Conservation (phyloP, 2,329 filamentous ascomycete species). For the Xenoacremonium recifei region DNA sequence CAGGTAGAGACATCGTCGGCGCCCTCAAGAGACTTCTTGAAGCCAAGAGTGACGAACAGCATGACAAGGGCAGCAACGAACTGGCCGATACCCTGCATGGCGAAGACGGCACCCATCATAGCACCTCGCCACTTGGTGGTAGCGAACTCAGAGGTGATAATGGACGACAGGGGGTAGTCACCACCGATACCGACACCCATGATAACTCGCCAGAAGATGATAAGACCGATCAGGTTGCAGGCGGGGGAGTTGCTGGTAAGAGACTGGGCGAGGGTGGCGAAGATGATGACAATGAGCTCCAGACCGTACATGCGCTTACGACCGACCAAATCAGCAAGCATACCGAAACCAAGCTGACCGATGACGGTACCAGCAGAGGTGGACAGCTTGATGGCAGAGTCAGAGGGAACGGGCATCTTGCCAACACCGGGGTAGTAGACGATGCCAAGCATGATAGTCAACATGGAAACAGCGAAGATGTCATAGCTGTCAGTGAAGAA, state of each 20-base stretch:
- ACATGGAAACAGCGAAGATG: slow-evolving; percentile 74
- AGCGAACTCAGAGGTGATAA: slow-evolving; percentile 82
- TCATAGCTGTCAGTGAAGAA: slow-evolving; percentile 84
- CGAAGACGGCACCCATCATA: slow-evolving; percentile 85
- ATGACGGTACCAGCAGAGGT: slow-evolving; percentile 82
- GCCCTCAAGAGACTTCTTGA: slow-evolving; percentile 60
- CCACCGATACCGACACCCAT: slow-evolving; percentile 52
- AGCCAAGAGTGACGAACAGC: slow-evolving; percentile 70
- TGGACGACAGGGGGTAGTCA: slow-evolving; percentile 78
- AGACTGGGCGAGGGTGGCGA: slow-evolving; percentile 71
- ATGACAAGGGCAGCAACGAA: slow-evolving; percentile 73
- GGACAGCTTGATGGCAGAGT: slow-evolving; percentile 82
- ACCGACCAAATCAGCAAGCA: slow-evolving; percentile 73
- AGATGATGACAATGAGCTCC: slow-evolving; percentile 78
- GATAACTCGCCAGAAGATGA: slow-evolving; percentile 80
- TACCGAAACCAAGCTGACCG: slow-evolving; percentile 77
- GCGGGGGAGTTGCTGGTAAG: slow-evolving; percentile 62
- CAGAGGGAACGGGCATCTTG: slow-evolving; percentile 63
- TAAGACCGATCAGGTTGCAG: slow-evolving; percentile 61
- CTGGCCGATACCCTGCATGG: slow-evolving; percentile 84
- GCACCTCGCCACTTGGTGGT: slow-evolving; percentile 82
- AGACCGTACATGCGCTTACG: slow-evolving; percentile 73
- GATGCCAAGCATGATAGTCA: slow-evolving; percentile 74
- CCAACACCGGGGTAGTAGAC: slow-evolving; percentile 66
- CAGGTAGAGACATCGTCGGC: slow-evolving; percentile 56